These are phyloP conservation scores for Datura wrightii DNA, from an alignment of 257 asterid species.

Conservation along the genomic window DNA sequence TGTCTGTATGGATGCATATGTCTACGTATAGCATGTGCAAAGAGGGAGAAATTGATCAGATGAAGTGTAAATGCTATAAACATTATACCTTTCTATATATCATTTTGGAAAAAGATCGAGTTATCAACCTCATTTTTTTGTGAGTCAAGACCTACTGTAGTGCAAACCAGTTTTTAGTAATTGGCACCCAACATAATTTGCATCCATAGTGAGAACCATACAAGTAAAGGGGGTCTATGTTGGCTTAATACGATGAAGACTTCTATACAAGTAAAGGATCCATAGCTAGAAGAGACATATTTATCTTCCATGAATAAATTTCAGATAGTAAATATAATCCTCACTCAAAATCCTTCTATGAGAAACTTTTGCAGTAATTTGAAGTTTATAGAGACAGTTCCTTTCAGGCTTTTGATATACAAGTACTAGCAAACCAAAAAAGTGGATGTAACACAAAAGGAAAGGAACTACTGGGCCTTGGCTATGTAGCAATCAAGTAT, in stretches of 20 bases:
- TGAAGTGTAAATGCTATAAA: not conserved
- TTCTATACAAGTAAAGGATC: not conserved
- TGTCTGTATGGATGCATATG: not conserved
- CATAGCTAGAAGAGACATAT: conserved; percentile 16
- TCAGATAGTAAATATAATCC: not conserved
- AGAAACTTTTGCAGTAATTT: not conserved
- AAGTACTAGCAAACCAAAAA: conserved; percentile 12
- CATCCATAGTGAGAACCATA: too few relatives aligned
- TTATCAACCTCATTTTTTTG: not conserved
- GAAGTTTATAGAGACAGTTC: not conserved
- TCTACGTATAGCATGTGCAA: not conserved
- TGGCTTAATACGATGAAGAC: too few relatives aligned
- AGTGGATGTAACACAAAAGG: not conserved
- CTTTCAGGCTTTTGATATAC: not conserved
- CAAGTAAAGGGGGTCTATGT: too few relatives aligned
- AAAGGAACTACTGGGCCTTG: conserved; percentile 2
- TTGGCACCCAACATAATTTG: conserved; percentile 19
- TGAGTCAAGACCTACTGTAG: not conserved
- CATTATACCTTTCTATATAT: not conserved
- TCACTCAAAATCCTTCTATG: not conserved
- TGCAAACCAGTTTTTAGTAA: not conserved
- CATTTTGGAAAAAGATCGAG: not conserved
- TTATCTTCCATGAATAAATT: not conserved
- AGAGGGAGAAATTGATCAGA: not conserved
- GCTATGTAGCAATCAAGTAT: not conserved